Base-by-base conservation (phyloP, 2,329 filamentous ascomycete genomes). In the Pseudovirgaria hyperparasitica region DNA sequence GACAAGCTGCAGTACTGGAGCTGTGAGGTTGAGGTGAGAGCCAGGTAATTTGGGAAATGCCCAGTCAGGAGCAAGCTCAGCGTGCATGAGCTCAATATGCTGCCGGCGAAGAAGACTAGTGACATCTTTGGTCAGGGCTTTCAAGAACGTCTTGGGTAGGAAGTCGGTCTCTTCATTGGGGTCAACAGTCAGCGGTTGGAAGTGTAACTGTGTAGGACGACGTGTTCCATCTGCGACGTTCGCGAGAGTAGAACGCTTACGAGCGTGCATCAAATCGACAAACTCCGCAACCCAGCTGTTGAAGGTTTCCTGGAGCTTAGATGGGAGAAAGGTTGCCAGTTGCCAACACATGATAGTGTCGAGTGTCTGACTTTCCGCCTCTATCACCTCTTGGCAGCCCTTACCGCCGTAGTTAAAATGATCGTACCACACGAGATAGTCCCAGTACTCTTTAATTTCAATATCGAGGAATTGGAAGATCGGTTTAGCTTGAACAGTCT, bases 301-400 rank as follows among this genome's bases (percentile, higher is more conserved):
- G 61, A 98, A 98, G 7, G 76, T 70, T 1, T 78, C 69, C 45
- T 96, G 86, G 25, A 98, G 65, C 4, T 78, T 74, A 1, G 61
- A 51, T 0, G 92, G 90, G 1, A 98, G 58, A 51, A 94, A 94
- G 1, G 82, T 86, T 23, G 76, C 79, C 48, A 98, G 78, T 52
- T 98, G 90, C 92, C 92, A 98, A 55, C 93, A 82, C 86, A 98
- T 96, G 43, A 98, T 74, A 8, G 81, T 90, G 42, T 94, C 80
- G 9, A 96, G 67, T 3, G 72, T 67, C 48, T 94, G 85, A 23
- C 79, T 73, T 41, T 87, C 82, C 7, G 65, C 65, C 40, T 76
- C 75, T 6, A 79, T 66, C 4, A 94, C 81, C 43, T 90, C 72
- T 26, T 77, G 72, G 39, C 84, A 93, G 4, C 82, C 90, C 46